A percentile compares a stretch with the other conserved stretches of the same genome.
Evolutionary conservation across 495 filamentous ascomycete species (phyloP).

Genomic region (Neurospora africana): DNA sequence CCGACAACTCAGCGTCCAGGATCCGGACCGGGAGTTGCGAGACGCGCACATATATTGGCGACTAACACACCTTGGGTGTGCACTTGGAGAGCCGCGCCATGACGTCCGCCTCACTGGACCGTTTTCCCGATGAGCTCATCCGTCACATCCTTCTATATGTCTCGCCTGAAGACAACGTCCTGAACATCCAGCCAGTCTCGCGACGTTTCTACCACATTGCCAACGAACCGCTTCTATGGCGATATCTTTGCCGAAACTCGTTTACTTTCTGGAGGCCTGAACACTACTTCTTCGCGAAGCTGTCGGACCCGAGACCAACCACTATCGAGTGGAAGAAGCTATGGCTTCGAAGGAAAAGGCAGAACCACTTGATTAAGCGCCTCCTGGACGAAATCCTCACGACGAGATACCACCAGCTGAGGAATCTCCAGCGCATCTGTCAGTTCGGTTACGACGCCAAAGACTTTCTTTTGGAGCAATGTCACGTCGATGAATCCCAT

Average conservation of each 20-base stretch:
- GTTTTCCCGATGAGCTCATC: slow-evolving; percentile 65
- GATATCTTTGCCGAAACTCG: slow-evolving; percentile 51
- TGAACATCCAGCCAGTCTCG: slow-evolving; percentile 46
- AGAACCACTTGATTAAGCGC: slow-evolving; percentile 43
- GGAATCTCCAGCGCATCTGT: slow-evolving; percentile 57
- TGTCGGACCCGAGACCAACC: slow-evolving; percentile 30
- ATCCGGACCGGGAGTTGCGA: not conserved
- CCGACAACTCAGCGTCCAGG: not conserved
- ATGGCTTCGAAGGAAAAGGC: slow-evolving; percentile 47
- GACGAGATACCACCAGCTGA: slow-evolving; percentile 56
- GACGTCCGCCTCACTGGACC: slow-evolving; percentile 19
- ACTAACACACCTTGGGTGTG: not conserved
- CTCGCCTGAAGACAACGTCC: slow-evolving; percentile 41
- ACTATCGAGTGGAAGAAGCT: slow-evolving; percentile 67
- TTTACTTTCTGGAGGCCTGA: slow-evolving; percentile 64
- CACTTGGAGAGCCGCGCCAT: not conserved
- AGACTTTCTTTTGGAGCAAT: slow-evolving; percentile 65
- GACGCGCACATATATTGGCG: not conserved
- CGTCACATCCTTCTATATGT: slow-evolving; percentile 55
- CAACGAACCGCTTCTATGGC: slow-evolving; percentile 69
- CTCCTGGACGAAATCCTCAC: slow-evolving; percentile 61
- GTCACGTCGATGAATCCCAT: slow-evolving; percentile 41
- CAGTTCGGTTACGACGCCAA: slow-evolving; percentile 77
- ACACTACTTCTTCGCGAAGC: slow-evolving; percentile 53
- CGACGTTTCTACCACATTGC: slow-evolving; percentile 53